Conservation (phyloP, 2,329 filamentous ascomycete species). For the Pseudogymnoascus sp. region DNA sequence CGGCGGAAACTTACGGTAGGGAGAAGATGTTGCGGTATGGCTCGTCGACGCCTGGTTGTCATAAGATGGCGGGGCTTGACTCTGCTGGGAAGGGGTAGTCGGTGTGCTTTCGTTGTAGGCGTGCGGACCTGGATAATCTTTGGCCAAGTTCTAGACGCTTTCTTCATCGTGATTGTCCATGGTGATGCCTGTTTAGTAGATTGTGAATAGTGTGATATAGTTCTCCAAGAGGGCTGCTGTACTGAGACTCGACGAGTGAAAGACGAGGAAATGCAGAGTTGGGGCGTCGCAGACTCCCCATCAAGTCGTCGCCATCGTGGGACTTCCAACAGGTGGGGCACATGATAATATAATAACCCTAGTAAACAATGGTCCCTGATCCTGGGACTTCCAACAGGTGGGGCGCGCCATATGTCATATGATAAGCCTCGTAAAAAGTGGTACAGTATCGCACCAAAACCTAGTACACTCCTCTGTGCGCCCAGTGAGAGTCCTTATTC, state of each 20-base stretch:
- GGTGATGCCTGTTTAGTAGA: not conserved
- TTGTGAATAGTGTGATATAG: not conserved
- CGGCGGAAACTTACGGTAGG: conserved; percentile 20
- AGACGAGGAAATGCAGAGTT: too few relatives aligned
- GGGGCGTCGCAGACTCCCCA: too few relatives aligned
- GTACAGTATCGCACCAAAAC: too few relatives aligned
- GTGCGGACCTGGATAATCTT: not conserved
- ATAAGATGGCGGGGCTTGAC: not conserved
- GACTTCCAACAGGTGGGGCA: too few relatives aligned
- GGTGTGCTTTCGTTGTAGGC: not conserved
- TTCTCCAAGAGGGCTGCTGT: not conserved
- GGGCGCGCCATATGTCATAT: not conserved
- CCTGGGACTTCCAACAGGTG: not conserved
- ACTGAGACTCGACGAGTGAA: too few relatives aligned
- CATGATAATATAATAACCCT: not conserved
- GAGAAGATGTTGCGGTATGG: not conserved
- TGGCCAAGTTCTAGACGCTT: not conserved
- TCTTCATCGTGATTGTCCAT: not conserved
- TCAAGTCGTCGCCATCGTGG: too few relatives aligned
- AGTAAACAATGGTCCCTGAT: not conserved
- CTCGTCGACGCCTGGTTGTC: not conserved
- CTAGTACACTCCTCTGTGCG: too few relatives aligned
- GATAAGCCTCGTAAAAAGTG: not conserved
- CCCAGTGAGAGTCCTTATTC: too few relatives aligned
- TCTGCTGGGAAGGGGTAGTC: not conserved